These are phyloP conservation scores for Anastatica hierochuntica DNA, from an alignment of 345 rosid genomes.

Conservation along the genomic window DNA sequence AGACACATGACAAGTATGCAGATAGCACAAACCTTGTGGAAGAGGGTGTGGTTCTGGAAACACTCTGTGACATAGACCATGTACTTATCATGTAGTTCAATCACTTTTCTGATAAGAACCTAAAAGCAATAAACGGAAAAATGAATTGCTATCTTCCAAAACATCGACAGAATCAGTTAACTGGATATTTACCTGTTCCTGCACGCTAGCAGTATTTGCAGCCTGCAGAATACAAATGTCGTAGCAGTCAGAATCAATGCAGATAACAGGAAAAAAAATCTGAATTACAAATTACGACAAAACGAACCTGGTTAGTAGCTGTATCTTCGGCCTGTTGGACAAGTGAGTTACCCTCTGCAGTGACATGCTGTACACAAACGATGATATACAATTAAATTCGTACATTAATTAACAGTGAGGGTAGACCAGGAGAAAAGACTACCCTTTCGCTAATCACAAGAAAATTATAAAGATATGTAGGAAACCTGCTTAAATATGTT, in stretches of 20 bases:
- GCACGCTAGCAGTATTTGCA: conserved; percentile 2
- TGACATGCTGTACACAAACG: conserved; percentile 38
- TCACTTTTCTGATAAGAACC: conserved; percentile 56
- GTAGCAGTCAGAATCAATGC: neutral
- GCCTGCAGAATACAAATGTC: neutral
- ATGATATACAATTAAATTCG: neutral
- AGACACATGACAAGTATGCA: neutral
- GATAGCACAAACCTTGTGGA: conserved; percentile 6
- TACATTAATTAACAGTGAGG: no score
- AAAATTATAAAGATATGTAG: neutral
- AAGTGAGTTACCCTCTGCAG: conserved; percentile 62
- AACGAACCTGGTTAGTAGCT: conserved; percentile 19
- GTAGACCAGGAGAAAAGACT: neutral
- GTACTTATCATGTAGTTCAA: conserved; percentile 51
- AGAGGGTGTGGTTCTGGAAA: conserved; percentile 12
- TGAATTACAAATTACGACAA: neutral
- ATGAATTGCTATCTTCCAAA: neutral
- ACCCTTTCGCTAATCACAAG: neutral
- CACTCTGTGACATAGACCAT: conserved; percentile 12
- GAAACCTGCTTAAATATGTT: conserved; percentile 39
- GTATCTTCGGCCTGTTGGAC: conserved; percentile 87
- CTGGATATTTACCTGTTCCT: conserved; percentile 37
- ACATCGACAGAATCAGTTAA: neutral
- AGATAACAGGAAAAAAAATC: neutral
- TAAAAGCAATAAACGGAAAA: neutral